These are phyloP conservation scores for Dryadomyces sulphureus DNA, from an alignment of 2,329 filamentous ascomycete species.

Conservation along the genomic window DNA sequence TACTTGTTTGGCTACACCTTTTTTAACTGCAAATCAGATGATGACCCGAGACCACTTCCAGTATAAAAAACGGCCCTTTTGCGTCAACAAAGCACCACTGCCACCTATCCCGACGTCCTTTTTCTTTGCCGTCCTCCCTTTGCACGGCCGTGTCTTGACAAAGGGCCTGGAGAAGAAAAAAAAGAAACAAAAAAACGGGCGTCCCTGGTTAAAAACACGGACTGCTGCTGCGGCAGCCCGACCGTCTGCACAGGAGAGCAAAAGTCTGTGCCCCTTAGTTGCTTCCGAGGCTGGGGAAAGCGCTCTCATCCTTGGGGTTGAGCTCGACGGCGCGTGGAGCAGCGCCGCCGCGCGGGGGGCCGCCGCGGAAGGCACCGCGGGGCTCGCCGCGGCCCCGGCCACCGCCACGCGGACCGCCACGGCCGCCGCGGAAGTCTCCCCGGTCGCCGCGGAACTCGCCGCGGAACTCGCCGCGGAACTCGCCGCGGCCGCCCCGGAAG, in stretches of 20 bases:
- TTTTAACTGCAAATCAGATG: conserved; percentile 1
- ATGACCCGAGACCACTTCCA: neutral
- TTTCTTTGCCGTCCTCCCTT: neutral
- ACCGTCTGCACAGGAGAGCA: too few species aligned
- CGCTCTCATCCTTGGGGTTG: conserved; percentile 42
- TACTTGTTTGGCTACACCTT: conserved; percentile 1
- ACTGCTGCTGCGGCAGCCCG: too few species aligned
- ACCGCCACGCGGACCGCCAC: conserved; percentile 18
- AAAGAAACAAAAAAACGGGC: neutral
- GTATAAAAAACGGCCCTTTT: neutral
- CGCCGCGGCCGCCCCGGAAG: conserved; percentile 19
- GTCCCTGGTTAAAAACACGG: too few species aligned
- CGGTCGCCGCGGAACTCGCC: conserved; percentile 32
- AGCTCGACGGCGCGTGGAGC: conserved; percentile 31
- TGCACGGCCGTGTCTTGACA: neutral
- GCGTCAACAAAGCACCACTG: neutral
- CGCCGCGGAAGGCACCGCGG: conserved; percentile 22
- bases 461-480: conserved; percentile 22
- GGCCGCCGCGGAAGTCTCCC: too few species aligned
- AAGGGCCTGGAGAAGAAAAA: neutral
- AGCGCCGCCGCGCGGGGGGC: conserved; percentile 23
- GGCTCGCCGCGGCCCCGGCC: conserved; percentile 25
- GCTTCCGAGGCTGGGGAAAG: conserved; percentile 47
- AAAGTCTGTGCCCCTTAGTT: too few species aligned
- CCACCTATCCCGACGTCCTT: neutral